Evolutionary conservation across 1,284 basidiomycete genomes (phyloP).

Genomic region (Kalmanozyma brasiliensis): DNA sequence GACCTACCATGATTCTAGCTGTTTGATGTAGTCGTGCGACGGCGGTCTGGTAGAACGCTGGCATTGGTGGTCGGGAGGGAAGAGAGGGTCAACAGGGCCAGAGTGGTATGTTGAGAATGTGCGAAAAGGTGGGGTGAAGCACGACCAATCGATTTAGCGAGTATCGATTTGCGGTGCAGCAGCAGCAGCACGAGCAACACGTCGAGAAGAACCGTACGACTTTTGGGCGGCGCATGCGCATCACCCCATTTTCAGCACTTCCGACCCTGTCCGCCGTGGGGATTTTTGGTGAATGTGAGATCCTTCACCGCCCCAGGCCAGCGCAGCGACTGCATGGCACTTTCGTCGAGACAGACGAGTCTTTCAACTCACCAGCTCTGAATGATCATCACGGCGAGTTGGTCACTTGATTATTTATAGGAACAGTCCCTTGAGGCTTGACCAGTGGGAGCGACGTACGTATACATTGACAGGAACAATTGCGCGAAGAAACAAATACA

Average conservation of each 20-base stretch:
- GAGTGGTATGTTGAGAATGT: slow-evolving; percentile 14
- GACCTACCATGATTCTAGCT: slow-evolving; percentile 59
- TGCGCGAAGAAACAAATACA: slow-evolving; percentile 18
- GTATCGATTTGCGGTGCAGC: slow-evolving; percentile 17
- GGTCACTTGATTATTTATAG: too few relatives aligned
- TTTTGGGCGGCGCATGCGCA: slow-evolving; percentile 7
- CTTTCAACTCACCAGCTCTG: too few relatives aligned
- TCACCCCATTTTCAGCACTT: slow-evolving; percentile 4
- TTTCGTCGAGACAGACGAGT: too few relatives aligned
- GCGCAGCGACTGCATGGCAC: too few relatives aligned
- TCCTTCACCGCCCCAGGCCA: too few relatives aligned
- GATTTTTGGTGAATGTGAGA: not conserved
- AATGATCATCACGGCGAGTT: too few relatives aligned
- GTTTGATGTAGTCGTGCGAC: slow-evolving; percentile 55
- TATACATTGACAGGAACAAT: not conserved
- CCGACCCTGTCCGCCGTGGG: not conserved
- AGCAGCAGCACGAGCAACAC: not conserved
- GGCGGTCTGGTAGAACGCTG: slow-evolving; percentile 55
- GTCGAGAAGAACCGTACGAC: slow-evolving; percentile 29
- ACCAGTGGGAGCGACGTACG: not conserved
- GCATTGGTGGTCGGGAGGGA: slow-evolving; percentile 34
- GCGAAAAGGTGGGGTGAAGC: slow-evolving; percentile 31
- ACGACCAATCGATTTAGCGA: slow-evolving; percentile 14
- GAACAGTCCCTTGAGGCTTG: too few relatives aligned
- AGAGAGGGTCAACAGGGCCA: not conserved